phyloP scores from a whole-genome alignment of 768 basidiomycete species.

The Gymnopilus junonius region DNA sequence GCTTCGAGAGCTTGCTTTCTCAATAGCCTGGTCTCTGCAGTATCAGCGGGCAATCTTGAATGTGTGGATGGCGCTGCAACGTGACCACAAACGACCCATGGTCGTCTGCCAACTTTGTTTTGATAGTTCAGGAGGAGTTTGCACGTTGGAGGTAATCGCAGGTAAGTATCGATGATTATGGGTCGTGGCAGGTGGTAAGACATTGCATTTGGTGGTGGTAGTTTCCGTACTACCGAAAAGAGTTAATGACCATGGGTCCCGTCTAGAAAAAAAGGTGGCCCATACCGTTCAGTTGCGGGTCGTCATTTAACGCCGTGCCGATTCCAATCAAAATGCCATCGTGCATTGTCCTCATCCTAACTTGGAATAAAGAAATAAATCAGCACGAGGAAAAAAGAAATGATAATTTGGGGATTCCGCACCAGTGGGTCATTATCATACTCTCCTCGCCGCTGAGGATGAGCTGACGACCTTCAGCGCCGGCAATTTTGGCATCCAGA shows the following conservation, averaged over 20 bases:
- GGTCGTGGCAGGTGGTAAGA: slow-evolving; percentile 71
- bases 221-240: slow-evolving; percentile 51
- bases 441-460: slow-evolving; percentile 84
- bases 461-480: slow-evolving; percentile 71
- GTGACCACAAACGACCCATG: slow-evolving; percentile 64
- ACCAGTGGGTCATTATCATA: slow-evolving; percentile 96
- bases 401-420: slow-evolving; percentile 21
- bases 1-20: slow-evolving; percentile 52
- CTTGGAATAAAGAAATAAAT: neutral
- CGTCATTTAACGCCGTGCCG: slow-evolving; percentile 87
- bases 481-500: slow-evolving; percentile 88
- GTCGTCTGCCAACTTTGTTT: slow-evolving; percentile 61
- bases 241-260: neutral
- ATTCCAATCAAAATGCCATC: slow-evolving; percentile 92
- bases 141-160: slow-evolving; percentile 68
- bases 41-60: slow-evolving; percentile 26
- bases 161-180: slow-evolving; percentile 77
- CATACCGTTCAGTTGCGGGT: slow-evolving; percentile 93
- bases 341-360: slow-evolving; percentile 92
- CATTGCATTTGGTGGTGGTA: slow-evolving; percentile 47
- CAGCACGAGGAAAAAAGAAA: slow-evolving; percentile 45
- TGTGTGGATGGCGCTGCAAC: neutral
- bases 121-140: slow-evolving; percentile 72
- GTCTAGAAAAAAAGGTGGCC: neutral
- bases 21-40: slow-evolving; percentile 28